Base-by-base conservation (phyloP, 768 basidiomycete genomes). In the Saitozyma podzolica region DNA sequence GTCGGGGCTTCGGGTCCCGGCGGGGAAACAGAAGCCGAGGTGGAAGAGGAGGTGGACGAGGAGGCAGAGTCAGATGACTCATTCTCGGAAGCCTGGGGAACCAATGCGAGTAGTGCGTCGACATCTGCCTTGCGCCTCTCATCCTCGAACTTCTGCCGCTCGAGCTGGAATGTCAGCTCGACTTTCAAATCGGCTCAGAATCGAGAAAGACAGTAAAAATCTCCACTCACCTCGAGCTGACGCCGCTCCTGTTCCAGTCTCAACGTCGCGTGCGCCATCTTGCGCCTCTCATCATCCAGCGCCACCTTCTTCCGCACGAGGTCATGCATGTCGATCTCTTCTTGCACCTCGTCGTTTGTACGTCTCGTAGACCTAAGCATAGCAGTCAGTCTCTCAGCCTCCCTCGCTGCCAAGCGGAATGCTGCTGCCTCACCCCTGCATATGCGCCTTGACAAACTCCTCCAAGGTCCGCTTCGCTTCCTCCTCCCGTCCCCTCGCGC, bases 151-250 rank as follows among this genome's bases (percentile, higher is more conserved):
- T 67, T 65, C 29, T 61, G 55, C 20, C 74, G 59, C 51, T 78
- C 74, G 37, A 61, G 57, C 76, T 78, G 53, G 9, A 42, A 8
- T 40, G 14, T 66, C 13, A 69, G 68, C 45, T 2, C 13, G 45
- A 47, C 45, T 47, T 47, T 2, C 45, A 5, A 29, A 29, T 29
- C 29, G 29, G 29, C 29, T 29, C 29, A 29, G 29, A 5, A 29
- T 29, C 29, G 29, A 29, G 29, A 2, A 5, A 54, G 13, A 62
- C 41, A 9, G 56, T 29, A 17, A 1, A 39, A 8, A 1, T 7
- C 39, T 17, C 20, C 52, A 50, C 74, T 65, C 48, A 78, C 77
- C 64, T 75, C 75, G n/a, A 78, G 57, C 11, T 66, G 56, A 9
- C 64, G 64, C 45, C 68, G 50, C 58, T 76, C 74, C 43, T 67